These are phyloP conservation scores for Fagus sylvatica DNA, from an alignment of 306 rosid genomes.

Conservation along the genomic window DNA sequence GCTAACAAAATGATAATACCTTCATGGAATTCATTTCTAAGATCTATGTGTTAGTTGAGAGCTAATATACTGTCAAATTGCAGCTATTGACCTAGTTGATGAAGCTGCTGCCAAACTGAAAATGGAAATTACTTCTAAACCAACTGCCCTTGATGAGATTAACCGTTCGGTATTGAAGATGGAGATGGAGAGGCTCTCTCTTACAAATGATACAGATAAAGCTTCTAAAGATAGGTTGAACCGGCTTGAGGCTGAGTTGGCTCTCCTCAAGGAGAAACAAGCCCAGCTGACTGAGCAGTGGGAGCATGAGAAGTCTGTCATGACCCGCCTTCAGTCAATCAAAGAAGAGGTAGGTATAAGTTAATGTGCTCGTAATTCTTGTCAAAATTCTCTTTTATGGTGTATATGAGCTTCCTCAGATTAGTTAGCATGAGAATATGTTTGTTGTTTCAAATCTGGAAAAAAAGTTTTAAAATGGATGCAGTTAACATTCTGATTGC, in stretches of 20 bases:
- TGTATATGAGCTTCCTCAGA: neutral
- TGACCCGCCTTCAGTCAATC: constrained; percentile 94
- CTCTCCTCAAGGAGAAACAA: constrained; percentile 84
- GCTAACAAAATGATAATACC: neutral
- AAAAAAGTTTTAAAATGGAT: neutral
- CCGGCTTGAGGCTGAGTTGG: constrained; percentile 89
- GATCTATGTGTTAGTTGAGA: neutral
- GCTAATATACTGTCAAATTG: constrained; percentile 27
- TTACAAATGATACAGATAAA: constrained; percentile 84
- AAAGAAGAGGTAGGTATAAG: constrained; percentile 75
- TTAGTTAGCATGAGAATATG: constrained; percentile 5
- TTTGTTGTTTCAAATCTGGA: neutral
- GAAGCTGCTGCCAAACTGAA: constrained; percentile 99
- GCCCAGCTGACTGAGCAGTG: constrained; percentile 73
- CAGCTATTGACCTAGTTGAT: constrained; percentile 97
- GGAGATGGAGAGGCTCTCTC: constrained; percentile 98
- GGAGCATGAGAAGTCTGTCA: constrained; percentile 98
- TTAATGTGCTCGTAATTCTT: constrained; percentile 1
- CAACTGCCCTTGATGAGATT: constrained; percentile 95
- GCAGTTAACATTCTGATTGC: neutral
- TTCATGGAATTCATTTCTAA: neutral
- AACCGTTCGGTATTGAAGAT: constrained; percentile 88
- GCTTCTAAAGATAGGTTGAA: constrained; percentile 84
- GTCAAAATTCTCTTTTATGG: neutral
- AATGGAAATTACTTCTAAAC: constrained; percentile 98